phyloP scores from a whole-genome alignment of 1,284 basidiomycete genomes.

The Cystobasidium slooffiae region DNA sequence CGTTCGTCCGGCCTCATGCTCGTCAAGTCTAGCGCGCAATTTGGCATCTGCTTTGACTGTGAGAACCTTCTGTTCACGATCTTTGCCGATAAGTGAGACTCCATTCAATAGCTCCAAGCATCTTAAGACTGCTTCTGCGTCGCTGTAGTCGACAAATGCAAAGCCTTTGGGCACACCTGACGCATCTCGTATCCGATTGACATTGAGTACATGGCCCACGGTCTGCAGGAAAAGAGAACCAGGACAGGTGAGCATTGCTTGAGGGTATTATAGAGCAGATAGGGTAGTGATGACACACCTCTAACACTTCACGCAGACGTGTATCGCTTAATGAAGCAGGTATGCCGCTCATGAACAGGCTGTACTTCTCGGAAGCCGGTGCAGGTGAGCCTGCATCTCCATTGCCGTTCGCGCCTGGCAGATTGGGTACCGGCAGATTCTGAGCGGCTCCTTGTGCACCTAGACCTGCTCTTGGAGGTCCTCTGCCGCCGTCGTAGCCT shows the following conservation, averaged over 20 bases:
- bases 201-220: slow-evolving; percentile 52
- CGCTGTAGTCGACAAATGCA: slow-evolving; percentile 55
- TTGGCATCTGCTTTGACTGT: slow-evolving; percentile 55
- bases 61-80: slow-evolving; percentile 49
- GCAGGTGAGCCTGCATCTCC: slow-evolving; percentile 13
- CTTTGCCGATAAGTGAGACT: slow-evolving; percentile 46
- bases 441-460: slow-evolving; percentile 46
- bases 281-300: slow-evolving; percentile 41
- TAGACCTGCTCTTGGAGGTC: slow-evolving; percentile 40
- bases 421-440: slow-evolving; percentile 43
- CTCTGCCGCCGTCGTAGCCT: slow-evolving; percentile 32
- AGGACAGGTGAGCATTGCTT: not conserved
- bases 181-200: slow-evolving; percentile 50
- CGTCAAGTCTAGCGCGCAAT: slow-evolving; percentile 52
- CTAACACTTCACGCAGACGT: slow-evolving; percentile 53
- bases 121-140: slow-evolving; percentile 54
- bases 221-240: slow-evolving; percentile 42
- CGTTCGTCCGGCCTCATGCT: slow-evolving; percentile 51
- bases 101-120: slow-evolving; percentile 54
- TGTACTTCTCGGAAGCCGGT: slow-evolving; percentile 51
- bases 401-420: slow-evolving; percentile 17
- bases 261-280: not conserved
- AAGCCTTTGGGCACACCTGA: slow-evolving; percentile 52
- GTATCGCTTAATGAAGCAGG: slow-evolving; percentile 53
- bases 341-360: slow-evolving; percentile 54